phyloP scores from a whole-genome alignment of 1,139 yeast species.

The Taphrina populina region DNA sequence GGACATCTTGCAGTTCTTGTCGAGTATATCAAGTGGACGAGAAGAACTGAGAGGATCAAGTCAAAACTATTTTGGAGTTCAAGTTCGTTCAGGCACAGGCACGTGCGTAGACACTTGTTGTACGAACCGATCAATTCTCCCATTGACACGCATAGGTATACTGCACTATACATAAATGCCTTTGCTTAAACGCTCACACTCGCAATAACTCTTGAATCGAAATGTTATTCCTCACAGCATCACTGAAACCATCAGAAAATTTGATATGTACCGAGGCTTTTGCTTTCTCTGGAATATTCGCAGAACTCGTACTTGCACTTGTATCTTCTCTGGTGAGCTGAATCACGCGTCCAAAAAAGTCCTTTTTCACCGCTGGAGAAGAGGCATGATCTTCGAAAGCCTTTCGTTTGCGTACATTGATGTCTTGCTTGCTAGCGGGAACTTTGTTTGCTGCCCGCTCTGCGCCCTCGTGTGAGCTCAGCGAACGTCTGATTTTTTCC shows the following conservation, averaged over 20 bases:
- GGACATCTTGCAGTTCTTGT: constrained; percentile 44
- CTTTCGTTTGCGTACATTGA: constrained; percentile 35
- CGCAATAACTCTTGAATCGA: constrained; percentile 60
- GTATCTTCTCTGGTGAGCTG: constrained; percentile 3
- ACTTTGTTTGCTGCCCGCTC: constrained; percentile 18
- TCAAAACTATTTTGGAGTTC: too few species aligned
- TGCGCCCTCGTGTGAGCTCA: constrained; percentile 10
- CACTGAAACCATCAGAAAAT: constrained; percentile 88
- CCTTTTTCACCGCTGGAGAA: constrained; percentile 37
- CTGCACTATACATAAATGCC: too few species aligned
- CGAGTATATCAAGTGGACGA: too few species aligned
- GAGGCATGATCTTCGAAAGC: constrained; percentile 14
- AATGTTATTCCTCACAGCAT: constrained; percentile 85
- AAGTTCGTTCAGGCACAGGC: too few species aligned
- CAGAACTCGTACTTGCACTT: neutral
- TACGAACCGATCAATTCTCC: too few species aligned
- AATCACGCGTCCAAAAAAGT: constrained; percentile 37
- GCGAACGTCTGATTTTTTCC: constrained; percentile 16
- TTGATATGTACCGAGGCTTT: constrained; percentile 75
- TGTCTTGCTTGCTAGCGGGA: constrained; percentile 6
- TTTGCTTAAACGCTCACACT: too few species aligned
- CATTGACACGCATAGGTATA: too few species aligned
- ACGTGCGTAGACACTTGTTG: too few species aligned
- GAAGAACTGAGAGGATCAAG: too few species aligned
- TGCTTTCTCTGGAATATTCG: constrained; percentile 12